These are phyloP conservation scores for Nemania diffusa DNA, from an alignment of 2,329 filamentous ascomycete genomes.

Conservation along the genomic window DNA sequence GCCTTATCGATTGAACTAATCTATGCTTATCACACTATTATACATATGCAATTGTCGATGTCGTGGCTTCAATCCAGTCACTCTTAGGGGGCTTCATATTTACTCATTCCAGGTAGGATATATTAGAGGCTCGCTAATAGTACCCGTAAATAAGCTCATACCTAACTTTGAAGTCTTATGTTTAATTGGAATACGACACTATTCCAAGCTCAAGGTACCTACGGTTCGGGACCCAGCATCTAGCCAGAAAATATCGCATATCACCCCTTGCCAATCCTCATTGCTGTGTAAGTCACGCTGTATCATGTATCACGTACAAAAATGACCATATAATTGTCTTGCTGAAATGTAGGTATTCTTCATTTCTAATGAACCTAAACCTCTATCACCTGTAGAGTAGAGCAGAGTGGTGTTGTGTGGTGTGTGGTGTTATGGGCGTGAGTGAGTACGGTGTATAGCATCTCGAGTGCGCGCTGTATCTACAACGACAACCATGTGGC, in stretches of 20 bases:
- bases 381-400: background rate
- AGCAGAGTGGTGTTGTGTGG: background rate
- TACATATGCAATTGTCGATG: conserved; percentile 8
- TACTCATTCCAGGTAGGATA: too few relatives aligned
- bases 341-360: conserved; percentile 2
- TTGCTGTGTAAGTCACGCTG: background rate
- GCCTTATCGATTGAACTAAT: conserved; percentile 26
- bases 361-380: background rate
- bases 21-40: conserved; percentile 4
- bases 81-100: too few relatives aligned
- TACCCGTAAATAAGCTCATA: too few relatives aligned
- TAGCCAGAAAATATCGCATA: background rate
- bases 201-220: background rate
- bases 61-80: background rate
- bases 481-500: conserved; percentile 20
- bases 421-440: background rate
- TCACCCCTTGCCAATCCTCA: background rate
- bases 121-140: too few relatives aligned
- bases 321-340: background rate
- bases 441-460: conserved; percentile 16
- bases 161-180: too few relatives aligned
- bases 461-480: conserved; percentile 25
- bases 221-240: too few relatives aligned
- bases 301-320: background rate
- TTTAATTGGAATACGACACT: background rate